A percentile compares a stretch with the other conserved stretches of the same genome.
Conservation (phyloP, 225 moss, liverwort and hornwort species). For the Bryum argenteum region DNA sequence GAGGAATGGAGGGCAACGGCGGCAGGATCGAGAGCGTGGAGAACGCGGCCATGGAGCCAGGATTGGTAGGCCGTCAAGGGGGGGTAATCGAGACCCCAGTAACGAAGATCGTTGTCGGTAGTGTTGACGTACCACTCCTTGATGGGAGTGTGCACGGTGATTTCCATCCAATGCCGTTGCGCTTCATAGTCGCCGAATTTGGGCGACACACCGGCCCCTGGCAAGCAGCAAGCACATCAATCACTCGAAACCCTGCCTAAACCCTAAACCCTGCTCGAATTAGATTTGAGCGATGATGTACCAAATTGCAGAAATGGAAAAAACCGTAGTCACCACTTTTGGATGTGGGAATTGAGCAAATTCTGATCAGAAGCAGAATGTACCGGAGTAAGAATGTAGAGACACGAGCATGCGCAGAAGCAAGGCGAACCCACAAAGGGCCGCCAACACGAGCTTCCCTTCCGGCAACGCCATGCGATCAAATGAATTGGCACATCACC, state of each 20-base stretch:
- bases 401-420: slow-evolving; percentile 74
- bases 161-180: slow-evolving; percentile 25
- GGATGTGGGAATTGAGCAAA: no score
- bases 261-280: slow-evolving; percentile 2
- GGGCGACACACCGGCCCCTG: slow-evolving; percentile 72
- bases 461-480: slow-evolving; percentile 13
- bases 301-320: no score
- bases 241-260: not conserved
- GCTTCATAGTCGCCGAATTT: slow-evolving; percentile 98
- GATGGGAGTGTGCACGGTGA: not conserved
- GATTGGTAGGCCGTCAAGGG: slow-evolving; percentile 96
- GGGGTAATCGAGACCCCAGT: slow-evolving; percentile 97
- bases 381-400: slow-evolving; percentile 85
- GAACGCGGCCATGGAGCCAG: slow-evolving; percentile 69
- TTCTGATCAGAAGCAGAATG: not conserved
- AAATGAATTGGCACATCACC: not conserved
- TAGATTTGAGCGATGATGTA: no score
- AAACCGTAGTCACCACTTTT: no score
- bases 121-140: slow-evolving; percentile 44
- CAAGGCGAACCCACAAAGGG: slow-evolving; percentile 56
- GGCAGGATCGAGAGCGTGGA: slow-evolving; percentile 68
- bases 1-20: slow-evolving; percentile 83
- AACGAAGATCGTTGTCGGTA: slow-evolving; percentile 78
- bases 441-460: slow-evolving; percentile 17
- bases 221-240: not conserved